These are phyloP conservation scores for Pythium insidiosum DNA, from an alignment of 352 stramenopile species.

Conservation along the genomic window DNA sequence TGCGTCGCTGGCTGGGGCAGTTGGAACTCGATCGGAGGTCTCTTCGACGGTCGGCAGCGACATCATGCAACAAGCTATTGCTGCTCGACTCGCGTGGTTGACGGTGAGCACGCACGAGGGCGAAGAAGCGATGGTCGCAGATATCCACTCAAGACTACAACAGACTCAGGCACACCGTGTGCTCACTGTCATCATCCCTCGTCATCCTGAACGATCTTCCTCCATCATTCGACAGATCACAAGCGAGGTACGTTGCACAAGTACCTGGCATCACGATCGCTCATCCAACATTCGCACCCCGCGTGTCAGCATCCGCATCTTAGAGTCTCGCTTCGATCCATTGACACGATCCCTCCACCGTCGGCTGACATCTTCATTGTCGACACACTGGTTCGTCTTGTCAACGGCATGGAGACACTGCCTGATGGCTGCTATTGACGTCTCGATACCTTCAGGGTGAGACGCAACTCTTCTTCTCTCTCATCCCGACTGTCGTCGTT, in stretches of 20 bases:
- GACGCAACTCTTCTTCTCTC: constrained; percentile 42
- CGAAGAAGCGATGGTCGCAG: constrained; percentile 45
- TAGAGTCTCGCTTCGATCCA: constrained; percentile 26
- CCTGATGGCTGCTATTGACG: background rate
- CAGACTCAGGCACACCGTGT: constrained; percentile 12
- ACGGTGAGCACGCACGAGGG: constrained; percentile 58
- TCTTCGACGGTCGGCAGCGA: too few species aligned
- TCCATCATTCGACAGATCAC: constrained; percentile 30
- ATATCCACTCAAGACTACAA: constrained; percentile 18
- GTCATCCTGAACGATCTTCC: constrained; percentile 36
- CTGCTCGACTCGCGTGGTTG: constrained; percentile 28
- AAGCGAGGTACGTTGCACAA: too few species aligned
- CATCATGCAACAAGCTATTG: constrained; percentile 12
- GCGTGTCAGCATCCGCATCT: constrained; percentile 41
- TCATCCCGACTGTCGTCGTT: constrained; percentile 44
- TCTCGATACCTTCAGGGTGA: constrained; percentile 29
- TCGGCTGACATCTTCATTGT: constrained; percentile 47
- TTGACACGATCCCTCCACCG: constrained; percentile 17
- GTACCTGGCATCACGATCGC: too few species aligned
- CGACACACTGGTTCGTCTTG: constrained; percentile 60
- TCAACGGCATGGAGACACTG: too few species aligned
- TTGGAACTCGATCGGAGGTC: too few species aligned
- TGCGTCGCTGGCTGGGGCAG: too few species aligned
- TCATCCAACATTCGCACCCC: too few species aligned
- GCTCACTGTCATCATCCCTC: constrained; percentile 49